These are phyloP conservation scores for Atkinsonella hypoxylon DNA, from an alignment of 2,329 filamentous ascomycete genomes.

Conservation along the genomic window DNA sequence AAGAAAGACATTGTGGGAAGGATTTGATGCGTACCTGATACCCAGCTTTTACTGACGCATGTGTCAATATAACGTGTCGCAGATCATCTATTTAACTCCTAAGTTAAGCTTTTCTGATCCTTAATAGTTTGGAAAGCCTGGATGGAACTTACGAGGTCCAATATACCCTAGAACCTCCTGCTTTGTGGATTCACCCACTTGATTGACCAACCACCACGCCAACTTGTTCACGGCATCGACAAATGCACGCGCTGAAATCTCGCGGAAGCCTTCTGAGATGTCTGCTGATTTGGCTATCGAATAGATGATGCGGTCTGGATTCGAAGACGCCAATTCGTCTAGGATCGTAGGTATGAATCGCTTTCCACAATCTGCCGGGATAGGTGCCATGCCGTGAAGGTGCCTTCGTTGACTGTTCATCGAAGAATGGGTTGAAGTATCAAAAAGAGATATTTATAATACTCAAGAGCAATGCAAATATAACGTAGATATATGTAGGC, in stretches of 20 bases:
- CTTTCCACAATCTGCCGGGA: slow-evolving; percentile 8
- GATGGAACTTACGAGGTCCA: slow-evolving; percentile 18
- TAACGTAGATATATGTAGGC: not conserved
- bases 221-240: slow-evolving; percentile 17
- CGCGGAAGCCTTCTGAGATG: slow-evolving; percentile 9
- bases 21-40: not conserved
- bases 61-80: slow-evolving; percentile 17
- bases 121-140: not conserved
- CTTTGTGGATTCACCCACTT: slow-evolving; percentile 9
- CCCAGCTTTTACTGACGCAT: slow-evolving; percentile 14
- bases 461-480: not conserved
- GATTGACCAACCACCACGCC: slow-evolving; percentile 17
- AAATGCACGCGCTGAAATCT: slow-evolving; percentile 15
- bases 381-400: not conserved
- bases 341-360: slow-evolving; percentile 18
- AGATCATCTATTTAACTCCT: slow-evolving; percentile 15
- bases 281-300: slow-evolving; percentile 11
- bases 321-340: slow-evolving; percentile 13
- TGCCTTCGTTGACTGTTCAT: not conserved
- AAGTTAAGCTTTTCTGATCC: not conserved
- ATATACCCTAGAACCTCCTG: slow-evolving; percentile 18
- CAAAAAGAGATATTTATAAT: fast-evolving
- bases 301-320: slow-evolving; percentile 16
- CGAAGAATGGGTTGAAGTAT: fast-evolving
- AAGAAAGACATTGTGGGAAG: not conserved